Evolutionary conservation across 345 rosid species (phyloP), one percentile per base, ranked within the genome.

Genomic region (Conringia planisiliqua): DNA sequence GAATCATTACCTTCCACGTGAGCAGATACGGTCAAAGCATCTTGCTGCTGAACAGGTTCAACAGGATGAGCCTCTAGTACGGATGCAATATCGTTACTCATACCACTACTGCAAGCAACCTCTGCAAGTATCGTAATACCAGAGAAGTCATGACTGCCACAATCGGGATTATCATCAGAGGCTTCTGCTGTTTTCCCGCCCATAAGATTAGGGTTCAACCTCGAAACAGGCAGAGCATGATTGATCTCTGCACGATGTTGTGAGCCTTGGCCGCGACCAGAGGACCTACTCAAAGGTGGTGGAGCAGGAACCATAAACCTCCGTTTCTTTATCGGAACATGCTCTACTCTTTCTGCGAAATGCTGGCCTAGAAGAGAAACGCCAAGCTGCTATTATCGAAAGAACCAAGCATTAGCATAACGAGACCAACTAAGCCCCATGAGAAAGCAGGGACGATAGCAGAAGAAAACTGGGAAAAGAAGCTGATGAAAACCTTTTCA

Each of bases 71-170:
- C 35, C 3, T 60, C 81, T 60, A 60, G 68, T n/a, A 24, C 26
- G 22, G 35, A 20, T 52, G 68, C 58, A 51, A 62, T 24, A 61
- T 75, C 82, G 76, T 66, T 59, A 66, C 64, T 63, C 50, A 83
- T 61, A 46, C 74, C 59, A 50, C 75, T 70, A 72, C 66, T 67
- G 68, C 89, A 84, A 63, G 88, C 92, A 30, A 77, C 93, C 30
- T 77, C 81, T 11, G 93, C 90, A 69, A 88, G 93, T 17, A 88
- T 85, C 71, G 83, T 79, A 42, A 86, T 86, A 61, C 93, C 93
- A 52, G 89, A 86, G 80, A 88, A 88, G 75, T 85, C 88, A 13
- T 80, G 81, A 10, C 76, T 72, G 7, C 61, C 33, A 26, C 39
- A 61, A 68, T 65, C 83, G 20, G 54, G 67, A 22, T 55, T 78